These are phyloP conservation scores for Macrolepiota albuminosa DNA, from an alignment of 768 basidiomycete species.

Conservation along the genomic window DNA sequence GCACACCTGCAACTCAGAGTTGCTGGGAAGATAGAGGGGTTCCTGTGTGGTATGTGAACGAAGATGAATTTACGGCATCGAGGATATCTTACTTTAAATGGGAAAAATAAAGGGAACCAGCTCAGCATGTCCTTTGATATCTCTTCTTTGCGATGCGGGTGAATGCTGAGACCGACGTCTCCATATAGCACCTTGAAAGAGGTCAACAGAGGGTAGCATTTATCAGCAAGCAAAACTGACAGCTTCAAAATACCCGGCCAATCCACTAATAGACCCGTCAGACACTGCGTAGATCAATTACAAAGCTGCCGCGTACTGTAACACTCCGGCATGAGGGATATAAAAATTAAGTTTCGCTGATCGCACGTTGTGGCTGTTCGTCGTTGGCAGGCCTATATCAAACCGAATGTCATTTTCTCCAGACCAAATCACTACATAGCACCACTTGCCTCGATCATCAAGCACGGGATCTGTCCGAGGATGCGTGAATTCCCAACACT, in stretches of 20 bases:
- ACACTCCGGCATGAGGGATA: conserved; percentile 89
- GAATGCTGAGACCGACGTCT: conserved; percentile 89
- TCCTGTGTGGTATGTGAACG: conserved; percentile 47
- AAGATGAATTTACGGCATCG: neutral
- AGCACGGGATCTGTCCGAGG: conserved; percentile 77
- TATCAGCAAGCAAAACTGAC: conserved; percentile 21
- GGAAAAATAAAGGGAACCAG: conserved; percentile 98
- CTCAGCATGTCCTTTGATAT: conserved; percentile 97
- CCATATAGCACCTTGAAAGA: conserved; percentile 63
- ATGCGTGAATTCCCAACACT: conserved; percentile 98
- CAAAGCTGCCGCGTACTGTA: conserved; percentile 49
- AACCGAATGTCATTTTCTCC: neutral
- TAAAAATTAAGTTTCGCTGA: conserved; percentile 83
- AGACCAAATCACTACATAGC: no score
- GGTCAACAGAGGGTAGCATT: neutral
- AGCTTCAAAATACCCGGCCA: conserved; percentile 97
- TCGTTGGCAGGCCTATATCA: conserved; percentile 74
- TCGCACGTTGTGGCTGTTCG: conserved; percentile 95
- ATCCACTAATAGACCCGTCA: conserved; percentile 41
- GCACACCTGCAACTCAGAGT: conserved; percentile 88
- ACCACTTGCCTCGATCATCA: conserved; percentile 55
- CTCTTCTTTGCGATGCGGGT: conserved; percentile 81
- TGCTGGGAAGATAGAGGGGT: conserved; percentile 88
- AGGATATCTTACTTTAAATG: conserved; percentile 58
- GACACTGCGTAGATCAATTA: neutral